A percentile compares a stretch with the other conserved stretches of the same genome.
Evolutionary conservation across 2,329 filamentous ascomycete species (phyloP).

Genomic region (Fusarium ambrosium): DNA sequence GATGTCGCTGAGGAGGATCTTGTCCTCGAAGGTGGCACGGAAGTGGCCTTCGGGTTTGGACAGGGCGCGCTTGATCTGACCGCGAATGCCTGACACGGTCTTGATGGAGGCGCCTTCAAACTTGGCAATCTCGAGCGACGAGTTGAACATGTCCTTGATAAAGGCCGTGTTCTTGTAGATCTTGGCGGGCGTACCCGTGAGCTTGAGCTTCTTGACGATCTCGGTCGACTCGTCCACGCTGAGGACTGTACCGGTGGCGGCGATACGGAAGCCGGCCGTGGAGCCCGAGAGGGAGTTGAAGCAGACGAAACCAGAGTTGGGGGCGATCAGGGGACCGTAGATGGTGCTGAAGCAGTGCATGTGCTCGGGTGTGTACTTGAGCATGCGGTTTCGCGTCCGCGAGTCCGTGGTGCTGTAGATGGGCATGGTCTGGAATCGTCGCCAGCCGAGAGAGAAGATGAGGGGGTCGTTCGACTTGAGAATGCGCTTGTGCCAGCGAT

Average conservation of each 20-base stretch:
- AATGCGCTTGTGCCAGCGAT: slow-evolving; percentile 99
- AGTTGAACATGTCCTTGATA: slow-evolving; percentile 98
- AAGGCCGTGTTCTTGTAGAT: slow-evolving; percentile 99
- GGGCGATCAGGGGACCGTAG: slow-evolving; percentile 93
- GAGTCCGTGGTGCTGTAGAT: slow-evolving; percentile 97
- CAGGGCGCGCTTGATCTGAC: slow-evolving; percentile 96
- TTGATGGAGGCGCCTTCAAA: slow-evolving; percentile 97
- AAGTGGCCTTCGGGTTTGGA: slow-evolving; percentile 95
- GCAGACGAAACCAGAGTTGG: slow-evolving; percentile 95
- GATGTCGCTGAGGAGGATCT: slow-evolving; percentile 96
- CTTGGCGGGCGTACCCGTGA: slow-evolving; percentile 94
- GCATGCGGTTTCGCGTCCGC: slow-evolving; percentile 93
- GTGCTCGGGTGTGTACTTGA: slow-evolving; percentile 99
- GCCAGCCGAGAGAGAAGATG: slow-evolving; percentile 97
- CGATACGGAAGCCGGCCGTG: slow-evolving; percentile 91
- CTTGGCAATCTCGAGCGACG: slow-evolving; percentile 93
- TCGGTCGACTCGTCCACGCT: slow-evolving; percentile 96
- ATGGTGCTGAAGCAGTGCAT: slow-evolving; percentile 99
- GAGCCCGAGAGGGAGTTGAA: slow-evolving; percentile 89
- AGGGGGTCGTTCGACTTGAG: slow-evolving; percentile 98
- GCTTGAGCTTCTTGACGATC: slow-evolving; percentile 99
- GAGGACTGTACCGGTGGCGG: slow-evolving; percentile 92
- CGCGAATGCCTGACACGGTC: slow-evolving; percentile 94
- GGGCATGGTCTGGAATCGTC: slow-evolving; percentile 91
- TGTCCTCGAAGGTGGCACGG: slow-evolving; percentile 98